Evolutionary conservation across 2,329 filamentous ascomycete genomes (phyloP).

Genomic region (Colletotrichum destructivum): DNA sequence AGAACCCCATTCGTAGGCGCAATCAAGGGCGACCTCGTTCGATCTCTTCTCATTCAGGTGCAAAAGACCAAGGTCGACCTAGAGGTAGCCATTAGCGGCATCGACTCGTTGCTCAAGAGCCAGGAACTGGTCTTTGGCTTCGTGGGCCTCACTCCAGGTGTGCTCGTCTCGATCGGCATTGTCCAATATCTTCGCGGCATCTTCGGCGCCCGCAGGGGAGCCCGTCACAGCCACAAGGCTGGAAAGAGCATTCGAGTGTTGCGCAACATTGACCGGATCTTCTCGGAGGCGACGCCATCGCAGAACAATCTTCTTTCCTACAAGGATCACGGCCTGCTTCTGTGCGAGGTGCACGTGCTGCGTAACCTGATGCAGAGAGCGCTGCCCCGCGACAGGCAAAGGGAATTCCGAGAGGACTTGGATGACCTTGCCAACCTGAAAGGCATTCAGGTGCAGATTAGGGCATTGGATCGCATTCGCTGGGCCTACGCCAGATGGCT

Average conservation of each 20-base stretch:
- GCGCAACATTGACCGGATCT: constrained; percentile 88
- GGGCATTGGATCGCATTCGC: constrained; percentile 85
- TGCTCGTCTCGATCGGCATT: constrained; percentile 86
- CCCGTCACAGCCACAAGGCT: constrained; percentile 75
- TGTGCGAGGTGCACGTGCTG: constrained; percentile 91
- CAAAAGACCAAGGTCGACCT: constrained; percentile 99
- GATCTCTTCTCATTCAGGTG: constrained; percentile 93
- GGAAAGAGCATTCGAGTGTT: constrained; percentile 83
- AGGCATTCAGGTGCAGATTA: constrained; percentile 83
- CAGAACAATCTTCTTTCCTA: constrained; percentile 85
- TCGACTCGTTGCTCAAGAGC: constrained; percentile 93
- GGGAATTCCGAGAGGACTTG: constrained; percentile 91
- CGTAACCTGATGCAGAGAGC: constrained; percentile 77
- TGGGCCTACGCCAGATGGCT: constrained; percentile 93
- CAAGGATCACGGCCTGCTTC: constrained; percentile 90
- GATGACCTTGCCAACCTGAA: constrained; percentile 88
- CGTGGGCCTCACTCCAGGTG: constrained; percentile 90
- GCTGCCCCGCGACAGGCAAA: constrained; percentile 81
- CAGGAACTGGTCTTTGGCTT: constrained; percentile 99
- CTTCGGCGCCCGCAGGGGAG: constrained; percentile 80
- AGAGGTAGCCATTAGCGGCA: constrained; percentile 95
- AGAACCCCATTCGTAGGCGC: constrained; percentile 86
- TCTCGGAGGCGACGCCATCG: constrained; percentile 78
- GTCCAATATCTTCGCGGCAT: constrained; percentile 79
- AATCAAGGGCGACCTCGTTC: constrained; percentile 87